Evolutionary conservation across 2,329 filamentous ascomycete species (phyloP), one percentile per base, ranked within the genome.

Genomic region (Colletotrichum scovillei): DNA sequence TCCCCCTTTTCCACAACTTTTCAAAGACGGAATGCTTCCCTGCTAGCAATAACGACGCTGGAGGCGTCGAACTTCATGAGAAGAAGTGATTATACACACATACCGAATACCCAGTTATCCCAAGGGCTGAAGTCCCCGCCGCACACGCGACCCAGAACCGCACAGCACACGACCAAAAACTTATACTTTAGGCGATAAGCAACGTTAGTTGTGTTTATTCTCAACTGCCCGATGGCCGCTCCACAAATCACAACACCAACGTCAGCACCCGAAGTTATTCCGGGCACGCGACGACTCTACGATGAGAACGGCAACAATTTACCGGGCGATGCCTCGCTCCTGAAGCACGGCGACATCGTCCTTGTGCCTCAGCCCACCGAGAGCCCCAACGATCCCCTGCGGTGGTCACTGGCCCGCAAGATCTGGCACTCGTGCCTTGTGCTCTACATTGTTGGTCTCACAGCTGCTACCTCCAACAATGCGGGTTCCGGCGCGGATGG

Each of bases 391-490:
- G 87, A 89, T 76, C 87, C 87, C 24, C 80, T 89, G 72, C 87
- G 88, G 76, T 89, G 87, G 87, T 82, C 83, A 26, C 56, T 66
- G 8, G n/a, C 62, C 35, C 71, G 87, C 76, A 87, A 88, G 77
- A 82, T 83, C 46, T 89, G 86, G 86, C 86, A 88, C 78, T 86
- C 86, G 6, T 79, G 83, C 6, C 80, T 90, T 5, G 85, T 89
- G 35, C 85, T 87, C 66, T 88, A 87, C 76, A 85, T 89, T 60
- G 88, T 88, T 3, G 88, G 84, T 1, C 77, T 90, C 63, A 90
- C 88, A 0, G 88, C 88, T 0, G 88, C 88, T 4, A 89, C 87
- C 0, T 86, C 88, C 12, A 90, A 90, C 69, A 86, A 88, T 76
- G 87, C 87, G 3, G 88, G 88, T 7, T 85, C 86, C 0, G 88